Evolutionary conservation across 345 rosid species (phyloP).

Genomic region (Anacardium occidentale): DNA sequence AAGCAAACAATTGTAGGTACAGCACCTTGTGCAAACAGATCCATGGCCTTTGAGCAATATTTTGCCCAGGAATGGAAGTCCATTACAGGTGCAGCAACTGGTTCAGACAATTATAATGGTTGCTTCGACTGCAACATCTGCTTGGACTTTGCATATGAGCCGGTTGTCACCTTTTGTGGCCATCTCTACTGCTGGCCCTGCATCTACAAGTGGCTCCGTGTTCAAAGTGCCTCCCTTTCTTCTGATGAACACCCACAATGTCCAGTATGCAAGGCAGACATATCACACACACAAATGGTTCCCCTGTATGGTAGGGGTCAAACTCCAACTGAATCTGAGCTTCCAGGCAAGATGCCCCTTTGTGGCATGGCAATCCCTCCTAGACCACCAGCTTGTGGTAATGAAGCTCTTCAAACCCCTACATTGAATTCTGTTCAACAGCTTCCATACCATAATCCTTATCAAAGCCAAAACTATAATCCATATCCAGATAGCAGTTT

Average conservation of each 20-base stretch:
- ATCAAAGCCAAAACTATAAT: constrained; percentile 40
- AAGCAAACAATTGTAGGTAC: background rate
- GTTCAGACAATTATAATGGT: constrained; percentile 42
- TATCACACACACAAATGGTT: constrained; percentile 74
- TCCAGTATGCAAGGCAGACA: constrained; percentile 86
- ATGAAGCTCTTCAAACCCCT: constrained; percentile 29
- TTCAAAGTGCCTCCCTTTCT: constrained; percentile 61
- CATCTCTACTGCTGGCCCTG: constrained; percentile 99
- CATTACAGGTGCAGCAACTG: constrained; percentile 24
- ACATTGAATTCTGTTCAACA: constrained; percentile 37
- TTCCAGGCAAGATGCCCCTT: constrained; percentile 28
- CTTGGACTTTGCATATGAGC: constrained; percentile 75
- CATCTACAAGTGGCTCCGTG: constrained; percentile 85
- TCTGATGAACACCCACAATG: constrained; percentile 70
- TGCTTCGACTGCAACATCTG: constrained; percentile 93
- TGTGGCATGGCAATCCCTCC: constrained; percentile 53
- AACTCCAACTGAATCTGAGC: constrained; percentile 27
- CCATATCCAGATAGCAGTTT: constrained; percentile 26
- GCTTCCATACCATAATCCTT: constrained; percentile 63
- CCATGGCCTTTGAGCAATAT: constrained; percentile 51
- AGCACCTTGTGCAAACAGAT: constrained; percentile 10
- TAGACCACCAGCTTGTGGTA: constrained; percentile 61
- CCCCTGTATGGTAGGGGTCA: constrained; percentile 90
- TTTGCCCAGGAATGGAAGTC: constrained; percentile 47
- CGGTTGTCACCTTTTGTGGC: constrained; percentile 91